Evolutionary conservation across 2,329 filamentous ascomycete species (phyloP), one percentile per base, ranked within the genome.

Genomic region (Pochonia chlamydosporia): DNA sequence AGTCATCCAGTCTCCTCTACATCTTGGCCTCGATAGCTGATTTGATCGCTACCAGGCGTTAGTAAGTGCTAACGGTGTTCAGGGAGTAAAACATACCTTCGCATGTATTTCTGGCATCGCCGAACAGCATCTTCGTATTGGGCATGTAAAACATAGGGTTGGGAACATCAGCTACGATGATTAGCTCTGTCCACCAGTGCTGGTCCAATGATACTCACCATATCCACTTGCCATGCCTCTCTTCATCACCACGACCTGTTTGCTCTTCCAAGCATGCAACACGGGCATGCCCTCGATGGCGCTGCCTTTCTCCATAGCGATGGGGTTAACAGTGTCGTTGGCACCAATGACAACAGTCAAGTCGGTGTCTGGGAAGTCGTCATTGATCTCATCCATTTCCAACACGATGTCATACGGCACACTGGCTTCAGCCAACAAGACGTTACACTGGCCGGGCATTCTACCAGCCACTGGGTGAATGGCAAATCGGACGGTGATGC

Each of bases 351-450:
- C 89, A 3, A 95, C 78, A 0, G 88, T 90, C 9, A 95, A 74
- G 58, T 95, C 90, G 0, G 90, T 95, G 24, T 93, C 86, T 6
- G 75, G 67, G 63, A 95, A 96, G 59, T 95, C 89, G 52, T 95
- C 89, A 64, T 95, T 96, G 69, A 95, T 95, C 71, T 96, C 90
- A 57, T 95, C 90, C 89, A 95, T 95, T 68, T 96, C 89, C 40
- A 95, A 76, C 24, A 95, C 89, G 47, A 95, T 92, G 57, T 96
- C 90, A 59, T 95, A 95, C 3, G 89, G 89, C 25, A 95, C 90
- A 28, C 79, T 85, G 1, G 90, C 90, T 65, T 96, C 90, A 0
- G 90, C 90, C 13, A 95, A 80, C 3, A 96, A 74, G 4, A 95
- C 89, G 59, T 96, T 95, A 70, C 89, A 95, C 67, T 95, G 90